These are phyloP conservation scores for Ramaria sp. DNA, from an alignment of 768 basidiomycete species.

Conservation along the genomic window DNA sequence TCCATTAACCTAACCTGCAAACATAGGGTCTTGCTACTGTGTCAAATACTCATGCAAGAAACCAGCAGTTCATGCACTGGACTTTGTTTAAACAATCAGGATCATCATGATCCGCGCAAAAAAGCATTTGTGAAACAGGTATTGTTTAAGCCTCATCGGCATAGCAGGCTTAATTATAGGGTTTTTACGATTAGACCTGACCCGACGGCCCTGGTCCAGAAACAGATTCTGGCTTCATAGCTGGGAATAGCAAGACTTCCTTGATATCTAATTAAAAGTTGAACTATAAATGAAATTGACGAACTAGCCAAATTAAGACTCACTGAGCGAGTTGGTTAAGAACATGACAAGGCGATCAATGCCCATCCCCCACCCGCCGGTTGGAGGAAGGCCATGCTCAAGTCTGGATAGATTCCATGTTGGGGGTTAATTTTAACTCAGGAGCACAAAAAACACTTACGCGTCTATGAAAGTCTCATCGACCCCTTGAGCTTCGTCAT, in stretches of 20 bases:
- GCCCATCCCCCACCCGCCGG: conserved; percentile 95
- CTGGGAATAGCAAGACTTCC: conserved; percentile 93
- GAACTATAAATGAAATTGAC: background rate
- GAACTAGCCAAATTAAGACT: conserved; percentile 18
- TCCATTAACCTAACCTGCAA: too few species aligned
- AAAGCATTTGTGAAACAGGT: too few species aligned
- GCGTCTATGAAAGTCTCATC: conserved; percentile 96
- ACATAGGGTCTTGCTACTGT: too few species aligned
- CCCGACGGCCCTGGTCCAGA: conserved; percentile 20
- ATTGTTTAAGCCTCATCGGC: too few species aligned
- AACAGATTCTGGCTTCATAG: conserved; percentile 73
- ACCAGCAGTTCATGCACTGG: too few species aligned
- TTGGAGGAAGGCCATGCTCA: conserved; percentile 95
- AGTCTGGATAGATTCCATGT: conserved; percentile 37
- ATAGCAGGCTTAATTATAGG: background rate
- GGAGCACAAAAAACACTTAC: conserved; percentile 34
- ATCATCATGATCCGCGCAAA: too few species aligned
- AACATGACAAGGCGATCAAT: conserved; percentile 98
- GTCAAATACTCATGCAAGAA: too few species aligned
- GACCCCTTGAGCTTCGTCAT: conserved; percentile 95
- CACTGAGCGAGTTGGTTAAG: conserved; percentile 91
- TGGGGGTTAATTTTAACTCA: conserved; percentile 8
- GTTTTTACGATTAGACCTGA: conserved; percentile 7
- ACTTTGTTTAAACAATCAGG: too few species aligned
- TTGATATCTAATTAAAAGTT: conserved; percentile 62